Conservation (phyloP, 2,329 filamentous ascomycete genomes). For the Magnaporthales sp. region DNA sequence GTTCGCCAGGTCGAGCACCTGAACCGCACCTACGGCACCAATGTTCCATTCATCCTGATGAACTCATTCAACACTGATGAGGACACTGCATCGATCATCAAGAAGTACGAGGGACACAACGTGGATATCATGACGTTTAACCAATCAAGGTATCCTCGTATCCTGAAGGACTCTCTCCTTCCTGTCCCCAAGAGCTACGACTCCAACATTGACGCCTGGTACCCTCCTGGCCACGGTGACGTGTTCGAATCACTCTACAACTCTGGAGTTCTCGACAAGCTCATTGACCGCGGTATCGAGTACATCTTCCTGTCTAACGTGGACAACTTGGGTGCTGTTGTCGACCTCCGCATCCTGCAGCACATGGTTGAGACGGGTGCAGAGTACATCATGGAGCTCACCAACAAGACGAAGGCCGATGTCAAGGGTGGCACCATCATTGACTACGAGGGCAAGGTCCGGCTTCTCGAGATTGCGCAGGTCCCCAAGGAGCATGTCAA, state of each 20-base stretch:
- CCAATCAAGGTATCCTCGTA: slow-evolving; percentile 96
- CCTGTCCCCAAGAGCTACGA: slow-evolving; percentile 86
- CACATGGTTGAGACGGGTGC: slow-evolving; percentile 98
- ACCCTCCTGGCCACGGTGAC: slow-evolving; percentile 94
- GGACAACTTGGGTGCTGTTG: slow-evolving; percentile 95
- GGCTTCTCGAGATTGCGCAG: slow-evolving; percentile 96
- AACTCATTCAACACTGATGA: slow-evolving; percentile 99
- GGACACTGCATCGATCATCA: slow-evolving; percentile 98
- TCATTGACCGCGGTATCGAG: slow-evolving; percentile 90
- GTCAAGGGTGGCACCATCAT: slow-evolving; percentile 99
- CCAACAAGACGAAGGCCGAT: slow-evolving; percentile 99
- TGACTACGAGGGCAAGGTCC: slow-evolving; percentile 94
- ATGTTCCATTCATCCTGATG: slow-evolving; percentile 98
- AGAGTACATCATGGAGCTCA: slow-evolving; percentile 99
- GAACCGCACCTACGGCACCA: slow-evolving; percentile 95
- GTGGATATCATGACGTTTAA: slow-evolving; percentile 99
- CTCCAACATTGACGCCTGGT: slow-evolving; percentile 92
- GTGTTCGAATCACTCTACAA: slow-evolving; percentile 99
- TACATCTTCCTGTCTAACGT: slow-evolving; percentile 98
- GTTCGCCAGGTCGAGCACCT: slow-evolving; percentile 98
- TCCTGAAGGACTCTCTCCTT: slow-evolving; percentile 95
- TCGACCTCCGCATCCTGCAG: slow-evolving; percentile 95
- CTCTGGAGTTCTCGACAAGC: slow-evolving; percentile 94
- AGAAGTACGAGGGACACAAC: slow-evolving; percentile 99
- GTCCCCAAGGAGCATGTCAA: slow-evolving; percentile 99